phyloP scores from a whole-genome alignment of 208 protist species.

The Strigomonas oncopelti region DNA sequence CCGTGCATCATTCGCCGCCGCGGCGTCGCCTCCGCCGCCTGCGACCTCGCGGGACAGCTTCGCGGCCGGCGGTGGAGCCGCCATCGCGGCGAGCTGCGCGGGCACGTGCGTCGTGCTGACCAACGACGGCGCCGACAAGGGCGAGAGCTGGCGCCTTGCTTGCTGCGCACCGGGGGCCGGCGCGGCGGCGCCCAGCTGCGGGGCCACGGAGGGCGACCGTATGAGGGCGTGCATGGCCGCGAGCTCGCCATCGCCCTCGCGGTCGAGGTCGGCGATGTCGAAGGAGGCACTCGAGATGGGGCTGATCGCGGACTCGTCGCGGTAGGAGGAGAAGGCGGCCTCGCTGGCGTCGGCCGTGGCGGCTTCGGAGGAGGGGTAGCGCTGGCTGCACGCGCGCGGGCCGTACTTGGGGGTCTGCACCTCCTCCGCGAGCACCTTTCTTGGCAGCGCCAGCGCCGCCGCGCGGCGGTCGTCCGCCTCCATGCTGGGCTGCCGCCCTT shows the following conservation, averaged over 20 bases:
- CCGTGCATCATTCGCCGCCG: no score
- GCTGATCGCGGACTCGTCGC: constrained; percentile 33
- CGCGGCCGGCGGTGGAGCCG: no score
- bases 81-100: constrained; percentile 21
- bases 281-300: constrained; percentile 40
- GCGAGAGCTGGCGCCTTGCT: background rate
- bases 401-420: constrained; percentile 21
- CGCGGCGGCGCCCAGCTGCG: background rate
- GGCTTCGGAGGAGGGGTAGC: background rate
- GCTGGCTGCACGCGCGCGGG: background rate
- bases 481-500: background rate
- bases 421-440: constrained; percentile 20
- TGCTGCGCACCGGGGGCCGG: background rate
- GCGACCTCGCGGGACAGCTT: no score
- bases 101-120: constrained; percentile 41
- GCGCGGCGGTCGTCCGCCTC: background rate
- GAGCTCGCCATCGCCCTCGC: constrained; percentile 23
- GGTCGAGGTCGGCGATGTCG: constrained; percentile 20
- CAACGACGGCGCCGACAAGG: constrained; percentile 29
- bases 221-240: constrained; percentile 20
- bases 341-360: background rate
- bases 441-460: background rate
- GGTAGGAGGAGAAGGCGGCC: constrained; percentile 7
- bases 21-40: no score
- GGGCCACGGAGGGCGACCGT: constrained; percentile 1